Evolutionary conservation across 2,329 filamentous ascomycete species (phyloP), one percentile per base, ranked within the genome.

Genomic region (Sporothrix curviconia): DNA sequence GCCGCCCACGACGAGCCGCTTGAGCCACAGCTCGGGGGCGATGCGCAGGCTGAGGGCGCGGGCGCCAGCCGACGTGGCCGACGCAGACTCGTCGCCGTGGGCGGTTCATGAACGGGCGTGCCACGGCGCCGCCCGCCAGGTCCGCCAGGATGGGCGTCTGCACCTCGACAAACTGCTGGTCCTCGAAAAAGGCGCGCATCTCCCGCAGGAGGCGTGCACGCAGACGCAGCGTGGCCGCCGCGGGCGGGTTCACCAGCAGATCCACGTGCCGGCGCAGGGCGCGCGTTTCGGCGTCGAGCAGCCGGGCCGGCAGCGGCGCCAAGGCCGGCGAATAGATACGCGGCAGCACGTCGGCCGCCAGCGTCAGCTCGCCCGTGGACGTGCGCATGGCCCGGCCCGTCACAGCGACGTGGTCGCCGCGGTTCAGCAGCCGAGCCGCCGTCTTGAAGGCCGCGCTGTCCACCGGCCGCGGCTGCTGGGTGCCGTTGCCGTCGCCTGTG

Each of bases 11-110:
- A 97, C 84, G 46, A 99, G 77, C 8, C 94, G 83, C 75, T 99
- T 99, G 42, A 99, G 81, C 86, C 91, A 97, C 36, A 99, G 76
- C 72, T 99, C 94, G 0, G 94, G 94, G 3, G 94, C 94, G 65
- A 99, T 92, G 50, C 94, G 82, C 34, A 99, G 78, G 22, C 88
- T 83, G 36, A 99, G 75, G 15, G 59, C 17, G 2, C 28, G 44
- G 15, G 39, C 24, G 6, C 46, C 47, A 8, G 46, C 43, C 14
- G 54, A 47, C 3, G 55, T 49, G 11, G 51, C 43, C 24, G 36
- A 19, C 6, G 15, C 44, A 7, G 8, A 15, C 7, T 36, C 50
- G 3, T n/a, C 24, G n/a, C 46, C 52, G 36, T 55, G 54, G 8
- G 77, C 74, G 0, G 92, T 97, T n/a, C 63, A 85, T 78, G 69